Percentiles rank a stretch among this genome's conserved stretches.
Evolutionary conservation across 2,329 filamentous ascomycete genomes (phyloP).

Genomic region (Pestalotiopsis sp.): DNA sequence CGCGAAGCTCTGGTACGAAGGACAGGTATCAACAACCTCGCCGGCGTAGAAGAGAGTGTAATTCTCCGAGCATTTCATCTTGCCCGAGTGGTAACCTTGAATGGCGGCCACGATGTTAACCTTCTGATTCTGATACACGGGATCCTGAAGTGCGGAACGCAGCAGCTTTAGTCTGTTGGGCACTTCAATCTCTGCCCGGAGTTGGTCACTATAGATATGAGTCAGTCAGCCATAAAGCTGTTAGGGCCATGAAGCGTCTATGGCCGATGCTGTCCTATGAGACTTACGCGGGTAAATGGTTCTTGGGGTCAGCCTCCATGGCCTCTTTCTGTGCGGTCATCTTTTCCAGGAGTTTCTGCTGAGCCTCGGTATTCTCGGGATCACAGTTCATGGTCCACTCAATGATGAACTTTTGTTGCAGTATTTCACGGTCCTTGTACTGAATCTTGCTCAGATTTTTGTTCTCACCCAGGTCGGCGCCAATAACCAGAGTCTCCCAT

Average conservation of each 20-base stretch:
- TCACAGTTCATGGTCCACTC: constrained; percentile 25
- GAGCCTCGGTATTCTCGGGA: constrained; percentile 21
- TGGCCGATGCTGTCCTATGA: neutral
- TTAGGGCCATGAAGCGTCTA: neutral
- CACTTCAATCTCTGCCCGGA: constrained; percentile 30
- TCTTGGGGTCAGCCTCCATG: constrained; percentile 34
- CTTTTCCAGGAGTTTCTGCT: constrained; percentile 23
- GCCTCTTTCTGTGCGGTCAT: constrained; percentile 26
- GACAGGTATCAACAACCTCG: constrained; percentile 40
- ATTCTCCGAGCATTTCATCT: constrained; percentile 39
- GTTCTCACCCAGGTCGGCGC: constrained; percentile 32
- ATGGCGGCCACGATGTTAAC: constrained; percentile 45
- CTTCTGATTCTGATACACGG: constrained; percentile 36
- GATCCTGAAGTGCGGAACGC: constrained; percentile 29
- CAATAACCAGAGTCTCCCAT: constrained; percentile 34
- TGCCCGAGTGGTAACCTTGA: constrained; percentile 38
- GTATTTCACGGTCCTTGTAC: constrained; percentile 37
- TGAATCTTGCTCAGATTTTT: constrained; percentile 36
- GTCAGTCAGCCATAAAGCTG: neutral
- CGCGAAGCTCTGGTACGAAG: constrained; percentile 39
- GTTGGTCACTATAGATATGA: constrained; percentile 21
- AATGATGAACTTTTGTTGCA: constrained; percentile 35
- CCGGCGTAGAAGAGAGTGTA: constrained; percentile 46
- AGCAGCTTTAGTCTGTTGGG: constrained; percentile 33
- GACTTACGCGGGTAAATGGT: constrained; percentile 31